Conservation (phyloP, 2,329 filamentous ascomycete genomes). For the Hymenoscyphus salicellus region DNA sequence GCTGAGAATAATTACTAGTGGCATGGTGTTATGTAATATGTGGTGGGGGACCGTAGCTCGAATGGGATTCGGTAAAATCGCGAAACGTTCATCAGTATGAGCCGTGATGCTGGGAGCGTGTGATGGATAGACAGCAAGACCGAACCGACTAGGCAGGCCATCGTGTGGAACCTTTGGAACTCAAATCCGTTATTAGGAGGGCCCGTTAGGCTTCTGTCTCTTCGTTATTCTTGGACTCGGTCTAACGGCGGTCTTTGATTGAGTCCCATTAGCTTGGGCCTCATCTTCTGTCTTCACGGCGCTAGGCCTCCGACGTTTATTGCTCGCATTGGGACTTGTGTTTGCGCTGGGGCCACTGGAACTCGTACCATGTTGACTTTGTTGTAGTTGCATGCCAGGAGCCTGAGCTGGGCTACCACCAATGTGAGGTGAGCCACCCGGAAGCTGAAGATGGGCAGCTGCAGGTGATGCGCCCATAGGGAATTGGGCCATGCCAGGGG, state of each 20-base stretch:
- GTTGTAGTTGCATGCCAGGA: conserved; percentile 64
- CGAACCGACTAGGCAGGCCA: neutral
- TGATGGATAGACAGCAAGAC: neutral
- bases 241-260: conserved; percentile 37
- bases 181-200: neutral
- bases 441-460: conserved; percentile 56
- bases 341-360: conserved; percentile 66
- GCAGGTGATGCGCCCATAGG: conserved; percentile 59
- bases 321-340: conserved; percentile 45
- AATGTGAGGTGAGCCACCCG: conserved; percentile 57
- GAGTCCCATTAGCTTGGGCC: conserved; percentile 32
- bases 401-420: conserved; percentile 58
- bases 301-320: conserved; percentile 41
- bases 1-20: neutral
- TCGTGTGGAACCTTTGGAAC: neutral
- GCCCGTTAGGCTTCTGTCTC: conserved; percentile 35
- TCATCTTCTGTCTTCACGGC: conserved; percentile 39
- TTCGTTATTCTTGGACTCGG: conserved; percentile 41
- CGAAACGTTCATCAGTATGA: neutral
- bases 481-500: conserved; percentile 42
- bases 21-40: neutral
- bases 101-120: neutral
- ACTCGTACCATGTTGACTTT: conserved; percentile 65
- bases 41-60: neutral
- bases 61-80: neutral